A percentile compares a stretch with the other conserved stretches of the same genome.
phyloP scores from a whole-genome alignment of 1,284 basidiomycete species.

The Rhodotorula sp. region DNA sequence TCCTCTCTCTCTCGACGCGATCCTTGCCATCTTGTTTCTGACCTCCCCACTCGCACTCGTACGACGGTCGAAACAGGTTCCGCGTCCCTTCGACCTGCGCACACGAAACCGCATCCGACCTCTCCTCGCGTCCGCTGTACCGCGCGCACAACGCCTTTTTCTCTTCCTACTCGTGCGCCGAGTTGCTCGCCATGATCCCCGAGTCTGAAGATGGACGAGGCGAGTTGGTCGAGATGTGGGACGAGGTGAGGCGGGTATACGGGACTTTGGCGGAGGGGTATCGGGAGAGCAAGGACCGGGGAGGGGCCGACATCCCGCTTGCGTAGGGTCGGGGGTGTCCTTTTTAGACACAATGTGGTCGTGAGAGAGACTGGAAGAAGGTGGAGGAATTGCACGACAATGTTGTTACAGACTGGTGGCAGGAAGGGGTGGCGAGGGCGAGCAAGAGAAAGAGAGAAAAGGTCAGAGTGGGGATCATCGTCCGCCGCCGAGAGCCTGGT shows the following conservation, averaged over 20 bases:
- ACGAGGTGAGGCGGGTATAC: constrained; percentile 21
- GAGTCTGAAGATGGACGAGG: constrained; percentile 1
- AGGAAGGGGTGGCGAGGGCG: not conserved
- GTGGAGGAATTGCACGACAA: not conserved
- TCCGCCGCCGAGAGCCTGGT: constrained; percentile 1
- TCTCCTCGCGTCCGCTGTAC: constrained; percentile 29
- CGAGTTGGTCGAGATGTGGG: constrained; percentile 7
- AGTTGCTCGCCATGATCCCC: constrained; percentile 16
- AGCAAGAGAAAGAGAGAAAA: not conserved
- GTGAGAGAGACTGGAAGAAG: not conserved
- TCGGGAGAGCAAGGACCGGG: constrained; percentile 23
- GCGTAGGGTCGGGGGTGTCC: not conserved
- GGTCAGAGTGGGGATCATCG: not conserved
- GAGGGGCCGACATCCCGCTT: constrained; percentile 25
- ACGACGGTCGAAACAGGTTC: constrained; percentile 15
- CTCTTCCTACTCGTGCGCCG: constrained; percentile 12
- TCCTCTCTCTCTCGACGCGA: not conserved
- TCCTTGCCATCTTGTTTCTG: not conserved
- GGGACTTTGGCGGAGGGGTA: constrained; percentile 23
- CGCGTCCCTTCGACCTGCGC: constrained; percentile 15
- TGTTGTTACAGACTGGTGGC: not conserved
- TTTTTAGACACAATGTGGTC: not conserved
- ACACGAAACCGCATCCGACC: constrained; percentile 16
- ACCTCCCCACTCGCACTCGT: not conserved
- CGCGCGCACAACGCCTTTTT: constrained; percentile 37